Conservation (phyloP, 1,139 yeast genomes). For the Yamadazyma kanchanaburiensis region DNA sequence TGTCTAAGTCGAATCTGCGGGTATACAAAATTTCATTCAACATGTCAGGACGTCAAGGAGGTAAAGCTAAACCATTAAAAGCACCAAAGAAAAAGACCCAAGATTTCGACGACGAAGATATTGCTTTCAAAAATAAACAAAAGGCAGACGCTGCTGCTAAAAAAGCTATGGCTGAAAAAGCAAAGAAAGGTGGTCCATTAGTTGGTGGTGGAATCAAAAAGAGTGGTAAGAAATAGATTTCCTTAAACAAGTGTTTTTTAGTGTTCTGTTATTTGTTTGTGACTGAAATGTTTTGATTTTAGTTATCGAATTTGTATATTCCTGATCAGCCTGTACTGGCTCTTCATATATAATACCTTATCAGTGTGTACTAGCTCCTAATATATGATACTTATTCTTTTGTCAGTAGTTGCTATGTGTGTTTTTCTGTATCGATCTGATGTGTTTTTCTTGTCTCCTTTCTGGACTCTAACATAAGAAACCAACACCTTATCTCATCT, state of each 20-base stretch:
- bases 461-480: too few relatives aligned
- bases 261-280: background rate
- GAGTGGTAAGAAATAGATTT: constrained; percentile 54
- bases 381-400: too few relatives aligned
- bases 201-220: constrained; percentile 95
- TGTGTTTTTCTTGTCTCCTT: too few relatives aligned
- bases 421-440: too few relatives aligned
- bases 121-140: constrained; percentile 89
- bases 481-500: too few relatives aligned
- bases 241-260: background rate
- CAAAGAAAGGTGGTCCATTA: constrained; percentile 86
- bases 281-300: too few relatives aligned
- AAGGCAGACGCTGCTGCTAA: constrained; percentile 92
- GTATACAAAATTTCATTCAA: constrained; percentile 1
- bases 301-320: too few relatives aligned
- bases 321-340: too few relatives aligned
- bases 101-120: constrained; percentile 79
- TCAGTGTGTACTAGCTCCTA: too few relatives aligned
- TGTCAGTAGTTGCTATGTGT: too few relatives aligned
- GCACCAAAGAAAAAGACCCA: constrained; percentile 72
- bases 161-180: constrained; percentile 85
- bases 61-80: constrained; percentile 66
- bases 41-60: constrained; percentile 77
- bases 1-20: too few relatives aligned
- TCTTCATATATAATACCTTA: too few relatives aligned